phyloP scores from a whole-genome alignment of 2,329 filamentous ascomycete genomes.

The Zymoseptoria tritici region DNA sequence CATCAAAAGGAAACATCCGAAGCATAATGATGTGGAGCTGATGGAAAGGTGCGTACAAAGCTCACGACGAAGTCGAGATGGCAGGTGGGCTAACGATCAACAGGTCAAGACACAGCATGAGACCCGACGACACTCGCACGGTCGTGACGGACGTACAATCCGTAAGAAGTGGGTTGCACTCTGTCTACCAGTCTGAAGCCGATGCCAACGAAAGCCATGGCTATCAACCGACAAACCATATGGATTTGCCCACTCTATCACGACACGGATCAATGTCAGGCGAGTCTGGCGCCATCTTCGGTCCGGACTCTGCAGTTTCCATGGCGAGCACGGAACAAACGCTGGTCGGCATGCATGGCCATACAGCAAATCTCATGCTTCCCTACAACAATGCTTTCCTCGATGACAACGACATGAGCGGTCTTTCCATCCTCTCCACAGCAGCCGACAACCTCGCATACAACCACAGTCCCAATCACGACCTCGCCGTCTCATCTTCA shows the following conservation, averaged over 20 bases:
- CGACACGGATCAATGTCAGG: not conserved
- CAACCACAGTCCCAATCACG: not conserved
- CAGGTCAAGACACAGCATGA: constrained; percentile 12
- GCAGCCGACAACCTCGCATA: not conserved
- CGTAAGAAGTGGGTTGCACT: constrained; percentile 3
- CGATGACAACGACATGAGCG: not conserved
- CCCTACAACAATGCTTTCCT: not conserved
- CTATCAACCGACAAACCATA: not conserved
- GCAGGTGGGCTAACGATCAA: not conserved
- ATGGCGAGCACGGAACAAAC: constrained; percentile 3
- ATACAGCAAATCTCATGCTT: constrained; percentile 1
- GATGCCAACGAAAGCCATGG: constrained; percentile 3
- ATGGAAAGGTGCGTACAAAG: constrained; percentile 13
- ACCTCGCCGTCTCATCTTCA: not conserved
- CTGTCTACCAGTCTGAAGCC: constrained; percentile 4
- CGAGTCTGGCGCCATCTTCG: not conserved
- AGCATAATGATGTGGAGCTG: constrained; percentile 10
- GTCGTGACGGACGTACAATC: not conserved
- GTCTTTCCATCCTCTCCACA: not conserved
- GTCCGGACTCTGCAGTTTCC: constrained; percentile 5
- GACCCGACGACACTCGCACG: constrained; percentile 13
- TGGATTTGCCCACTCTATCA: not conserved
- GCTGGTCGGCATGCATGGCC: constrained; percentile 11
- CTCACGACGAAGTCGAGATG: not conserved
- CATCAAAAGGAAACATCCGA: constrained; percentile 58